phyloP scores from a whole-genome alignment of 257 asterid genomes.

The Jacaranda mimosifolia region DNA sequence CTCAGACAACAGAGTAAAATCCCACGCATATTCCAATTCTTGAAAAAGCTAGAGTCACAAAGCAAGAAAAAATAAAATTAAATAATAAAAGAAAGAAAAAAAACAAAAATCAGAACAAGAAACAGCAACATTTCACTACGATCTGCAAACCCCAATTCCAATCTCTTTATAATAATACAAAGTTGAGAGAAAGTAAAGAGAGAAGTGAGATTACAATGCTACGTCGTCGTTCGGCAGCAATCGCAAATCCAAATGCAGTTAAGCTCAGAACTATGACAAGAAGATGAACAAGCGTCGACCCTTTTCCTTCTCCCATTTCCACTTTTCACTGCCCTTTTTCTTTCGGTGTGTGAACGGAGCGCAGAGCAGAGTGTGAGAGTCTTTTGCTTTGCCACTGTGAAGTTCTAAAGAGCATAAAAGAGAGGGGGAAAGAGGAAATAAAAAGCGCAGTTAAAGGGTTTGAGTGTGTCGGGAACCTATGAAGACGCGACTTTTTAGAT shows the following conservation, averaged over 20 bases:
- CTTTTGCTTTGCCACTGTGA: conserved; percentile 8
- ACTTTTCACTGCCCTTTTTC: conserved; percentile 1
- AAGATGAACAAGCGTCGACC: conserved; percentile 89
- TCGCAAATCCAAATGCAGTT: conserved; percentile 86
- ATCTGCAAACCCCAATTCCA: conserved; percentile 30
- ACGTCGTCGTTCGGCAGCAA: conserved; percentile 95
- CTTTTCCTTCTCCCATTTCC: conserved; percentile 57
- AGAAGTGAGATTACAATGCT: conserved; percentile 62
- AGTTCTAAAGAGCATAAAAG: not conserved
- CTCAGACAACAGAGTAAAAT: not conserved
- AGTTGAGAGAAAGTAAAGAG: not conserved
- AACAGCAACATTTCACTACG: conserved; percentile 10
- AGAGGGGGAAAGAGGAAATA: not conserved
- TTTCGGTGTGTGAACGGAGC: not conserved
- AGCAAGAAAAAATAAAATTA: not conserved
- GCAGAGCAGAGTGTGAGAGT: not conserved
- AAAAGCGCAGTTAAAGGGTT: conserved; percentile 32
- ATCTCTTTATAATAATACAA: not conserved
- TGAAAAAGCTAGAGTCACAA: not conserved
- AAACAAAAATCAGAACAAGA: not conserved
- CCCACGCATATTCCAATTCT: conserved; percentile 8
- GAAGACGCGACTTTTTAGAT: conserved; percentile 4
- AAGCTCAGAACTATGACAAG: conserved; percentile 76
- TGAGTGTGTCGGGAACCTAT: not conserved
- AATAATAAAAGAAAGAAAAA: not conserved